These are phyloP conservation scores for Metarhizium album DNA, from an alignment of 2,329 filamentous ascomycete species.

Conservation along the genomic window DNA sequence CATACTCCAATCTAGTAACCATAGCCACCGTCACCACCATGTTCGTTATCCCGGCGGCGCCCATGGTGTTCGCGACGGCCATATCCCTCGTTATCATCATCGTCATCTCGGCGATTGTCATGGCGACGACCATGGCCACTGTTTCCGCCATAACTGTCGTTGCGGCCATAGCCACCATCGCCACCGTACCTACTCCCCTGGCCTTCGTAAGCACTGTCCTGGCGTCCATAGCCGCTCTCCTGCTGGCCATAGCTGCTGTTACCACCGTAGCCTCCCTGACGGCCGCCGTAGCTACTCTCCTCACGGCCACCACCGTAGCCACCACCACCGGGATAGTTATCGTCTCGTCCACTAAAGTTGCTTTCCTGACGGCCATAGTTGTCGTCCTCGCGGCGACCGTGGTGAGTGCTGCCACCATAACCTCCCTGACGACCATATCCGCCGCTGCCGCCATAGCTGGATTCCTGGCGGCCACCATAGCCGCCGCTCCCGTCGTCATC, in stretches of 20 bases:
- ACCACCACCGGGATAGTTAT: background rate
- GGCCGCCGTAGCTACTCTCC: constrained; percentile 9
- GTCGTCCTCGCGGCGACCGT: constrained; percentile 14
- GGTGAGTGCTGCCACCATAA: constrained; percentile 12
- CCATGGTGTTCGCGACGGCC: constrained; percentile 6
- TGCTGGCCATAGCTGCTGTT: constrained; percentile 16
- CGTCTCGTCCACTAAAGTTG: constrained; percentile 7
- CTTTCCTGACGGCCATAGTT: constrained; percentile 15
- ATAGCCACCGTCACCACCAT: constrained; percentile 7
- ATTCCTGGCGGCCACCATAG: constrained; percentile 4
- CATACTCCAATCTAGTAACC: background rate
- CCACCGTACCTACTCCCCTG: constrained; percentile 8
- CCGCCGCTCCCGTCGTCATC: constrained; percentile 13
- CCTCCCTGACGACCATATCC: constrained; percentile 12
- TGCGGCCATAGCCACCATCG: background rate
- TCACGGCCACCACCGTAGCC: constrained; percentile 10
- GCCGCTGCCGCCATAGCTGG: constrained; percentile 3
- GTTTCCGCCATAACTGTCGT: constrained; percentile 1
- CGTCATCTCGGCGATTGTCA: constrained; percentile 7
- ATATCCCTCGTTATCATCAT: constrained; percentile 14
- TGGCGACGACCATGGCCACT: constrained; percentile 9
- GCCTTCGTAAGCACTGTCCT: constrained; percentile 14
- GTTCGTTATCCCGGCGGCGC: constrained; percentile 7
- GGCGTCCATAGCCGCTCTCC: constrained; percentile 11
- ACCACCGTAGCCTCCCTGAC: constrained; percentile 13